These are phyloP conservation scores for Aspergillus aculeatus DNA, from an alignment of 2,329 filamentous ascomycete species.

Conservation along the genomic window DNA sequence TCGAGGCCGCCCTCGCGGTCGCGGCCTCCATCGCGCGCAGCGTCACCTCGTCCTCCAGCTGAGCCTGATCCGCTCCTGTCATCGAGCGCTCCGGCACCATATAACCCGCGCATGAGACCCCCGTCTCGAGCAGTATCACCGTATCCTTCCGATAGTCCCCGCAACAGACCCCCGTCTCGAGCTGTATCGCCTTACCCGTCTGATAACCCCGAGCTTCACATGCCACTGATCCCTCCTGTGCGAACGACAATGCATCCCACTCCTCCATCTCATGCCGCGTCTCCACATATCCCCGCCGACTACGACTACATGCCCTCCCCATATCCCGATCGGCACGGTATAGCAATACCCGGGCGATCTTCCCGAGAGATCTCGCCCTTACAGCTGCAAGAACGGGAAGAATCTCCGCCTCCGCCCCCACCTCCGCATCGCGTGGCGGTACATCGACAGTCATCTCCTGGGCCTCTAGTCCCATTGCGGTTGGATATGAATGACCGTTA, in stretches of 20 bases:
- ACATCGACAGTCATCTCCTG: conserved; percentile 35
- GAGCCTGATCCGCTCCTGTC: conserved; percentile 15
- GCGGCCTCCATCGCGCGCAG: conserved; percentile 27
- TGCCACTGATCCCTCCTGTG: conserved; percentile 8
- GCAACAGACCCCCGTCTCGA: conserved; percentile 10
- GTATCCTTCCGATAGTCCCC: background rate
- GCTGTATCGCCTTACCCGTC: conserved; percentile 14
- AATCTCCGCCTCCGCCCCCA: conserved; percentile 80
- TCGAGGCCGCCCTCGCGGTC: conserved; percentile 37
- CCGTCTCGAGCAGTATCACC: conserved; percentile 14
- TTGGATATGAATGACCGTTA: conserved; percentile 45
- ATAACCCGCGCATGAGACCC: conserved; percentile 15
- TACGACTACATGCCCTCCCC: conserved; percentile 10
- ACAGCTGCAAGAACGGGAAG: conserved; percentile 53
- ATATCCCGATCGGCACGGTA: conserved; percentile 14
- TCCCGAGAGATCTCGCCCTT: conserved; percentile 28
- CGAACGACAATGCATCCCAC: conserved; percentile 2
- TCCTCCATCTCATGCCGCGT: conserved; percentile 14
- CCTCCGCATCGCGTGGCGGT: conserved; percentile 70
- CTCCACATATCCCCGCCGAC: conserved; percentile 14
- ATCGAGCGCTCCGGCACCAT: background rate
- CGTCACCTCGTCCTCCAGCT: conserved; percentile 26
- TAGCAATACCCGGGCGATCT: conserved; percentile 12
- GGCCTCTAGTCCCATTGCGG: conserved; percentile 31
- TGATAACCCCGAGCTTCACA: conserved; percentile 5